Evolutionary conservation across 495 filamentous ascomycete genomes (phyloP), one percentile per base, ranked within the genome.

Genomic region (Podospora bellae-mahoneyi): DNA sequence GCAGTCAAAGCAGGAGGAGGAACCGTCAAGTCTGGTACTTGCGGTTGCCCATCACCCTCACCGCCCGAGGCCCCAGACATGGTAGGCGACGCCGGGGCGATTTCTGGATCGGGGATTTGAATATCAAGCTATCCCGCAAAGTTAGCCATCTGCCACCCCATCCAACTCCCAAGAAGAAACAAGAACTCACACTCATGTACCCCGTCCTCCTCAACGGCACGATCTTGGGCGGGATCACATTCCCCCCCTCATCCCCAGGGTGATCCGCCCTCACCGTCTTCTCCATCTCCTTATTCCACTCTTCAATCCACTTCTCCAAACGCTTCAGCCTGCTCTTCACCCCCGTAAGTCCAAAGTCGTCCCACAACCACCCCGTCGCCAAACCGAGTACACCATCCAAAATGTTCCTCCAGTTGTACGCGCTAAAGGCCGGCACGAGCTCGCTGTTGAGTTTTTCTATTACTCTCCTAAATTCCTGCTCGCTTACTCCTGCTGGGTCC

Each of bases 281-380:
- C 72, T 83, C 84, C 77, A 86, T 82, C 62, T 91, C 85, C 15
- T 74, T 72, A 74, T 97, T 97, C 90, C 91, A 94, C 64, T 87
- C 85, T 69, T 95, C 89, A 54, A 97, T 80, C 86, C 89, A 95
- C 64, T 75, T 77, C 77, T 97, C 94, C 19, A 96, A 80, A 2
- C 78, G 81, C 48, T 79, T 80, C 26, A 95, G 72, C 62, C 88
- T 81, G n/a, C 81, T 76, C 77, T 97, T 97, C 13, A 89, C 84
- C 23, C 80, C 84, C 7, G 90, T 88, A 2, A 89, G 82, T 1
- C 93, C 92, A 27, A 95, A 58, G 74, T 98, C 95, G 62, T 99
- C 95, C 91, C 92, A 97, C 16, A 97, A 64, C 93, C 93, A 99
- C 19, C 92, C 88, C 3, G 95, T 97, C 30, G 91, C 75, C 56